Conservation (phyloP, 1,284 basidiomycete genomes). For the Stereum hirsutum region DNA sequence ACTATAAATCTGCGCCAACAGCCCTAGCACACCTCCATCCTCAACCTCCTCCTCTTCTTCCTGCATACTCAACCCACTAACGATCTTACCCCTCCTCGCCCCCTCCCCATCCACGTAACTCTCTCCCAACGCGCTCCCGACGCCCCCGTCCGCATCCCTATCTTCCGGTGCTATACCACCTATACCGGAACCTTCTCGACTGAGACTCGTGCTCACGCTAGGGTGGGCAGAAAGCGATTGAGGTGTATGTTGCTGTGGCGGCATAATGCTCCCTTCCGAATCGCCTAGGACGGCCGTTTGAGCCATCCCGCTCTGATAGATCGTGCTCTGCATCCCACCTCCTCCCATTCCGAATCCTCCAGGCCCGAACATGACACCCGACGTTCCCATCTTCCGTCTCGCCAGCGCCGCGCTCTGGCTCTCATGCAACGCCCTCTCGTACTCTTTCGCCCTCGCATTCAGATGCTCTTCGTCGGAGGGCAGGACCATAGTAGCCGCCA, state of each 20-base stretch:
- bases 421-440: slow-evolving; percentile 65
- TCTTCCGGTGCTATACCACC: slow-evolving; percentile 34
- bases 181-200: slow-evolving; percentile 10
- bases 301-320: slow-evolving; percentile 40
- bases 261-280: slow-evolving; percentile 48
- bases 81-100: slow-evolving; percentile 24
- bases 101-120: slow-evolving; percentile 53
- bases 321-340: slow-evolving; percentile 21
- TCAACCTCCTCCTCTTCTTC: slow-evolving; percentile 53
- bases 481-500: not conserved
- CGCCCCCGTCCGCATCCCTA: slow-evolving; percentile 39
- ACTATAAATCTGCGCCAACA: slow-evolving; percentile 69
- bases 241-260: too few species aligned
- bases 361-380: slow-evolving; percentile 14
- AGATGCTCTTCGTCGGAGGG: slow-evolving; percentile 16
- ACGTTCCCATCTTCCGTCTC: slow-evolving; percentile 27
- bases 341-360: slow-evolving; percentile 28
- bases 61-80: slow-evolving; percentile 30
- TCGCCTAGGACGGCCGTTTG: slow-evolving; percentile 65
- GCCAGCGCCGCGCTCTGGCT: slow-evolving; percentile 47
- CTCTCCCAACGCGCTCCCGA: slow-evolving; percentile 52
- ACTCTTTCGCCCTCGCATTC: slow-evolving; percentile 53
- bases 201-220: slow-evolving; percentile 9
- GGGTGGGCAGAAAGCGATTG: too few species aligned
- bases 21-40: slow-evolving; percentile 59